Conservation (phyloP, 2,329 filamentous ascomycete genomes). For the Colletotrichum scovillei region DNA sequence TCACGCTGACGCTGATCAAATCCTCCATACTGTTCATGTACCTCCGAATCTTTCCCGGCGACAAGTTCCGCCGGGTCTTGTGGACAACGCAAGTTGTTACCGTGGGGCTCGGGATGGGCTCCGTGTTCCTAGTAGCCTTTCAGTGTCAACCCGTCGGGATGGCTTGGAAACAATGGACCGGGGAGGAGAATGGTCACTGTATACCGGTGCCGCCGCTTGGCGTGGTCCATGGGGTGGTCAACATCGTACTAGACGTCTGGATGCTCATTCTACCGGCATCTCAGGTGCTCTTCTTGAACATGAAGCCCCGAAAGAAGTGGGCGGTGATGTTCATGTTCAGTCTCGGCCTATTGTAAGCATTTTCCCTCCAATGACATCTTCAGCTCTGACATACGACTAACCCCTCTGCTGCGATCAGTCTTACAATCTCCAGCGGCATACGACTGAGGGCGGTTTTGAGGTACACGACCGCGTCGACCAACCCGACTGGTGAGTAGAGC, state of each 20-base stretch:
- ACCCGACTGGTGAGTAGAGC: not conserved
- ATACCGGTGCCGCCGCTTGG: not conserved
- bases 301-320: not conserved
- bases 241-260: conserved; percentile 9
- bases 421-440: not conserved
- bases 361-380: no score
- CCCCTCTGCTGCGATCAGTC: not conserved
- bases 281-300: not conserved
- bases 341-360: conserved; percentile 7
- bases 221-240: not conserved
- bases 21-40: not conserved
- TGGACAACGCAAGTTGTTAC: not conserved
- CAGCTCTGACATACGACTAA: not conserved
- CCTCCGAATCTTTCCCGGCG: not conserved
- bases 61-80: not conserved
- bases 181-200: not conserved
- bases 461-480: not conserved
- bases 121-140: not conserved
- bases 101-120: not conserved
- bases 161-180: conserved; percentile 9
- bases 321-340: conserved; percentile 17
- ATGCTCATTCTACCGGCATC: conserved; percentile 12
- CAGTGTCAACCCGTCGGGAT: not conserved
- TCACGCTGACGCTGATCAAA: not conserved
- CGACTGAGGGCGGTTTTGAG: not conserved